Percentiles rank a stretch among this genome's conserved stretches.
These are phyloP conservation scores for Daedaleopsis sinensis DNA, from an alignment of 768 basidiomycete species.

Conservation along the genomic window DNA sequence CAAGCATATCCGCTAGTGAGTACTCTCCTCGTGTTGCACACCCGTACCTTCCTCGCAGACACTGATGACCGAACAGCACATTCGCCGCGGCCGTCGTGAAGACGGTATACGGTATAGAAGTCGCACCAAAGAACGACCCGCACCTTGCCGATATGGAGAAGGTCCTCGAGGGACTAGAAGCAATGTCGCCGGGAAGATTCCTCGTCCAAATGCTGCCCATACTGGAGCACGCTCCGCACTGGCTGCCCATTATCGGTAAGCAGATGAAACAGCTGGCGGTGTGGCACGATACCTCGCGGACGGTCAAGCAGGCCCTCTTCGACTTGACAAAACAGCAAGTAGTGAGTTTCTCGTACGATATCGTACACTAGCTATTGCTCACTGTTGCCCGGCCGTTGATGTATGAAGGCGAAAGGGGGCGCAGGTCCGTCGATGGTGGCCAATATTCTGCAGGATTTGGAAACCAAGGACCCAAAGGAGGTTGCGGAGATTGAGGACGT, in stretches of 20 bases:
- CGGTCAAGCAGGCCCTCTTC: neutral
- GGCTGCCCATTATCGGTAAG: slow-evolving; percentile 6
- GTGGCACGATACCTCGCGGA: neutral
- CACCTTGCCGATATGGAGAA: slow-evolving; percentile 16
- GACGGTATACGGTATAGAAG: slow-evolving; percentile 4
- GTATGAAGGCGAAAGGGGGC: neutral
- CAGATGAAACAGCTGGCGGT: neutral
- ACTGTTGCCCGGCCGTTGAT: neutral
- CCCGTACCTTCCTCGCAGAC: too few relatives aligned
- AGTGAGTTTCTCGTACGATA: neutral
- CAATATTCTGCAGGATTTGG: too few relatives aligned
- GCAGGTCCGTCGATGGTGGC: too few relatives aligned
- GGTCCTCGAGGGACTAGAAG: neutral
- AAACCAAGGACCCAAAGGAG: too few relatives aligned
- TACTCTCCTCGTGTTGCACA: too few relatives aligned
- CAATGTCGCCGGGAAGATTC: neutral
- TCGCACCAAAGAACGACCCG: slow-evolving; percentile 7
- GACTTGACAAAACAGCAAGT: neutral
- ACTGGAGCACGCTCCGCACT: neutral
- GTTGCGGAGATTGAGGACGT: too few relatives aligned
- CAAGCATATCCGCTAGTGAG: slow-evolving; percentile 10
- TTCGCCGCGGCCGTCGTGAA: slow-evolving; percentile 6
- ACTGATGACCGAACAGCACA: neutral
- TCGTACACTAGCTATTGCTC: neutral
- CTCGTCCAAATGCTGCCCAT: slow-evolving; percentile 3